Percentiles rank a stretch among this genome's conserved stretches.
phyloP scores from a whole-genome alignment of 1,139 yeast species.

The Yamadazyma atmosphaerica region DNA sequence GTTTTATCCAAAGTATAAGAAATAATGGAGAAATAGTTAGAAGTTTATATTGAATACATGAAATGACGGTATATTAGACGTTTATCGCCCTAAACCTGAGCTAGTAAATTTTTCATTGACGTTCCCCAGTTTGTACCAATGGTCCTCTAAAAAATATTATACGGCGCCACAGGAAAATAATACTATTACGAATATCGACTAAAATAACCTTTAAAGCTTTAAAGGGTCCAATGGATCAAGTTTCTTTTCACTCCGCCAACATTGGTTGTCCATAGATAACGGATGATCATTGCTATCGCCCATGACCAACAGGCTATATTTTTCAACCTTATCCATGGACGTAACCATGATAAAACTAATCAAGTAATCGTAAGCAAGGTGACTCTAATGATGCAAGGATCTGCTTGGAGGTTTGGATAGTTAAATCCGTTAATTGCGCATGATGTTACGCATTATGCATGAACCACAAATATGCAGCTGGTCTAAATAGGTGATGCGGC shows the following conservation, averaged over 20 bases:
- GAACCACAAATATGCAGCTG: neutral
- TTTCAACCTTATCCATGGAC: too few species aligned
- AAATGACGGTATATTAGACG: neutral
- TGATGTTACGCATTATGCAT: neutral
- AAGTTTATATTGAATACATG: constrained; percentile 1
- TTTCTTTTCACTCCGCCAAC: neutral
- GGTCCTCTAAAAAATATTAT: too few species aligned
- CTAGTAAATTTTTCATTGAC: neutral
- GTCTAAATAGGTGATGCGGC: too few species aligned
- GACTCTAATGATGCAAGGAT: too few species aligned
- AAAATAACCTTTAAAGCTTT: neutral
- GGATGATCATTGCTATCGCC: neutral
- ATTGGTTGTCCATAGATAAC: neutral
- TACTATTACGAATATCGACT: too few species aligned
- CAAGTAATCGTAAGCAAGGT: too few species aligned
- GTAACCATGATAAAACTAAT: too few species aligned
- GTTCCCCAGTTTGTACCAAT: neutral
- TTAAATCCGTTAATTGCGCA: neutral
- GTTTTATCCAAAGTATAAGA: constrained; percentile 36
- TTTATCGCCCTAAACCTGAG: neutral
- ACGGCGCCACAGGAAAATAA: too few species aligned
- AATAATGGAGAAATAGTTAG: constrained; percentile 3
- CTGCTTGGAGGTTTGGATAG: too few species aligned
- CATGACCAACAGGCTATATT: neutral
- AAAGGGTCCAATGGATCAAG: too few species aligned